Conservation (phyloP, 2,329 filamentous ascomycete genomes). For the Fusarium transvaalense region DNA sequence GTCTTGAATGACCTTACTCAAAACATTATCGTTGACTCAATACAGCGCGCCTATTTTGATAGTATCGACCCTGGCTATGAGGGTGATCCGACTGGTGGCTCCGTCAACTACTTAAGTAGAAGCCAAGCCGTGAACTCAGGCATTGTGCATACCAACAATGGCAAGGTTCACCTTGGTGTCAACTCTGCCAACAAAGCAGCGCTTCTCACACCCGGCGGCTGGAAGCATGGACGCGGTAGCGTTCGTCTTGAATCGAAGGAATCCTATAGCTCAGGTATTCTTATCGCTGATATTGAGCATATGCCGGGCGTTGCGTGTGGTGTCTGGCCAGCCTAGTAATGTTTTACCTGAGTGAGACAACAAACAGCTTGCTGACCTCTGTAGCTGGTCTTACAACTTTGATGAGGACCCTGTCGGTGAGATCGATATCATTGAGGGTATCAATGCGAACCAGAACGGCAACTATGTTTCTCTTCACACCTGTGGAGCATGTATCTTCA, state of each 20-base stretch:
- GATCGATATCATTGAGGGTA: slow-evolving; percentile 24
- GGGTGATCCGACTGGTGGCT: slow-evolving; percentile 19
- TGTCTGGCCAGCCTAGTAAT: slow-evolving; percentile 24
- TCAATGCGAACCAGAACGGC: slow-evolving; percentile 14
- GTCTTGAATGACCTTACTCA: too few relatives aligned
- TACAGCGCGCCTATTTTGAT: slow-evolving; percentile 19
- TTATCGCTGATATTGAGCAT: slow-evolving; percentile 28
- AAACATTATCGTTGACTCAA: neutral
- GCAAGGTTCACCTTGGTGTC: slow-evolving; percentile 15
- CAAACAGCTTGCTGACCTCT: neutral
- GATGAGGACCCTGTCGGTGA: slow-evolving; percentile 24
- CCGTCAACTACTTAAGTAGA: slow-evolving; percentile 21
- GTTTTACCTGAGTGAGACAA: neutral
- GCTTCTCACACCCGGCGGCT: neutral
- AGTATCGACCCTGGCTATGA: slow-evolving; percentile 5
- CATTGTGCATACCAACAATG: slow-evolving; percentile 13
- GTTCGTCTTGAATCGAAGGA: slow-evolving; percentile 27
- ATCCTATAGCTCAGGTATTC: slow-evolving; percentile 13
- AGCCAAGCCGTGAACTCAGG: slow-evolving; percentile 17
- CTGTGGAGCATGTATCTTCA: slow-evolving; percentile 20
- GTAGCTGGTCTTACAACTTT: slow-evolving; percentile 28
- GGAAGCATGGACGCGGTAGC: slow-evolving; percentile 15
- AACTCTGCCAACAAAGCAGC: slow-evolving; percentile 10
- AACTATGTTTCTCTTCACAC: slow-evolving; percentile 24
- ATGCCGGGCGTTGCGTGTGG: slow-evolving; percentile 25